Base-by-base conservation (phyloP, 2,329 filamentous ascomycete genomes). In the Xylariaceae sp. region DNA sequence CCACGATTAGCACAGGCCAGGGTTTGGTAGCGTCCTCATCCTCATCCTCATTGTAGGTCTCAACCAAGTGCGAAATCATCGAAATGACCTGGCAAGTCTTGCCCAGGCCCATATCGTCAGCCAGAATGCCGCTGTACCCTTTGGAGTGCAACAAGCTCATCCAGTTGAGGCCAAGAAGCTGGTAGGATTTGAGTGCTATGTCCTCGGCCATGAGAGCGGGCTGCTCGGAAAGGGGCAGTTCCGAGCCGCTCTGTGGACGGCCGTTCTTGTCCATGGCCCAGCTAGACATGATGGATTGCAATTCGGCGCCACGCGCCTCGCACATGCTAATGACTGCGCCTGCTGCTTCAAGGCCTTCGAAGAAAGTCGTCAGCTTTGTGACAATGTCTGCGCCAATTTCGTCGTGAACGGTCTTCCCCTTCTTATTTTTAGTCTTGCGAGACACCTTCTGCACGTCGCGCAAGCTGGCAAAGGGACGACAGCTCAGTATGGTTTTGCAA, bases 11-110 rank as follows among this genome's bases (percentile, higher is more conserved):
- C 54, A 94, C 64, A 65, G 87, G 51, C 85, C 87, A 65, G 52
- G 76, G 42, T 63, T 51, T 46, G 4, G 47, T 31, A 2, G 46
- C 42, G 3, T 44, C 41, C 5, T 36, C 36, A 2, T 47, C 40
- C 5, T 51, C 50, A 21, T 47, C 40, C 5, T 51, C 50, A 21
- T 66, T 52, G 39, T 68, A 76, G 19, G 75, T 75, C 51, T 88
- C 77, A 12, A 84, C 77, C 17, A 98, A 67, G 49, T 94, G 81
- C 12, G 87, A 83, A 29, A 98, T 70, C 50, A 98, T 87, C 0
- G 87, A 80, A 46, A 98, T 94, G 41, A 96, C 87, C 52, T 98
- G 90, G 49, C 88, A 95, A 0, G 92, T 98, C 67, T 98, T 98
- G 29, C 92, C 92, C 25, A 90, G 67, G 32, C 85, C 92, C 92